Evolutionary conservation across 768 basidiomycete species (phyloP), one percentile per base, ranked within the genome.

Genomic region (Termitomyces sp.): DNA sequence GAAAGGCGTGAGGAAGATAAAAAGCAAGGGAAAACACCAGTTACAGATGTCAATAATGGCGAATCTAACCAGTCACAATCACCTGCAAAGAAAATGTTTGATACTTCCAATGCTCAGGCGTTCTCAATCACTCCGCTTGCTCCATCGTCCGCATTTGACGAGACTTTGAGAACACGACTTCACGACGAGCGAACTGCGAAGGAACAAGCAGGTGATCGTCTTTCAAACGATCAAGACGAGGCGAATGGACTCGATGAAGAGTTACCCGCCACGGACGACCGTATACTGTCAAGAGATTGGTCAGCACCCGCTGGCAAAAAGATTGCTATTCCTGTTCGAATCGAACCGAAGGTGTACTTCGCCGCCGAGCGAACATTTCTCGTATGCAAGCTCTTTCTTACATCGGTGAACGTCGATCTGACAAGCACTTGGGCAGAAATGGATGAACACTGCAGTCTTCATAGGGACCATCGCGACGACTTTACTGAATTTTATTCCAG

Each of bases 261-360:
- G 9, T 61, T 64, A 2, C 58, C 62, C 13, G 58, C 63, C 36
- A 66, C 61, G 6, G 78, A 82, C 22, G 84, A 87, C 61, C 79
- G 84, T 59, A 69, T 87, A 16, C 67, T 89, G 48, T 82, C 80
- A 53, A 77, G 87, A 56, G 81, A 83, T 58, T 92, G 88, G 86
- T 76, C 69, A 26, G 96, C 95, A 1, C 90, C 92, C 0, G 73
- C 79, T 43, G 95, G 95, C 12, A 98, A 98, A 77, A 80, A 82
- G 62, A 95, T 99, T 57, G 84, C 94, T 0, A 85, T 98, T 3
- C 94, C 96, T 26, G 89, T 99, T n/a, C 83, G 97, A 54, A 83
- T 99, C 48, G 97, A 99, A 71, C 97, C 97, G 30, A 99, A 99
- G 74, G 94, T 97, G 4, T 96, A 95, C 68, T 99, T 98, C 69